Evolutionary conservation across 2,329 filamentous ascomycete genomes (phyloP).

Genomic region (Talaromyces sp.): DNA sequence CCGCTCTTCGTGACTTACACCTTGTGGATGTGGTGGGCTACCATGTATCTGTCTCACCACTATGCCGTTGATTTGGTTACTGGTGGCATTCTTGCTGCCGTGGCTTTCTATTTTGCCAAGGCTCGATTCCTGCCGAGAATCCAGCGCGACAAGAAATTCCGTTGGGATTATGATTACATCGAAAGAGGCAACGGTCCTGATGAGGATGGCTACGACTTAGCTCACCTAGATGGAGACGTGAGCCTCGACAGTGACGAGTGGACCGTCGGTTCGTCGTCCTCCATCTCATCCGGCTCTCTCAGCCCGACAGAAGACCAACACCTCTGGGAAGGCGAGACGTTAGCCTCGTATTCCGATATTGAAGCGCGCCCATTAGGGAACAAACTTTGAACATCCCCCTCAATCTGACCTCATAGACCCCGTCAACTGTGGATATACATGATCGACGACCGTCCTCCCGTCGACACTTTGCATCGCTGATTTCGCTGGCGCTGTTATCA

Average conservation of each 20-base stretch:
- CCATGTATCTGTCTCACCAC: conserved; percentile 96
- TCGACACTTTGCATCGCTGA: conserved; percentile 11
- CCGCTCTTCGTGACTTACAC: conserved; percentile 77
- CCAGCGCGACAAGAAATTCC: conserved; percentile 76
- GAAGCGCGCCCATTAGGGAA: conserved; percentile 31
- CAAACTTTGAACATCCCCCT: conserved; percentile 12
- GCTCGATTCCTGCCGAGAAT: conserved; percentile 74
- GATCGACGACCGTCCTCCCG: conserved; percentile 13
- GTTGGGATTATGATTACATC: conserved; percentile 94
- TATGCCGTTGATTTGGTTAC: conserved; percentile 91
- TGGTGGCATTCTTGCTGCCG: conserved; percentile 70
- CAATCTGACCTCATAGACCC: conserved; percentile 5
- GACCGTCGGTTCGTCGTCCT: conserved; percentile 80
- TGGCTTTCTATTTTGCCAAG: conserved; percentile 77
- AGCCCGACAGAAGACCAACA: conserved; percentile 59
- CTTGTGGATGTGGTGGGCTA: conserved; percentile 96
- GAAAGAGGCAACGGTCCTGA: conserved; percentile 65
- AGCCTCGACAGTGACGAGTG: conserved; percentile 76
- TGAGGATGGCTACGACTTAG: conserved; percentile 51
- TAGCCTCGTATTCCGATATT: conserved; percentile 33
- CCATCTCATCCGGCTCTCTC: conserved; percentile 60
- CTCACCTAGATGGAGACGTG: conserved; percentile 51
- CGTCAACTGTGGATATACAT: conserved; percentile 10
- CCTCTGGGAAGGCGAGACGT: conserved; percentile 37
- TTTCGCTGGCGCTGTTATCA: conserved; percentile 15